Evolutionary conservation across 257 asterid species (phyloP).

Genomic region (Solanum clarkiae): DNA sequence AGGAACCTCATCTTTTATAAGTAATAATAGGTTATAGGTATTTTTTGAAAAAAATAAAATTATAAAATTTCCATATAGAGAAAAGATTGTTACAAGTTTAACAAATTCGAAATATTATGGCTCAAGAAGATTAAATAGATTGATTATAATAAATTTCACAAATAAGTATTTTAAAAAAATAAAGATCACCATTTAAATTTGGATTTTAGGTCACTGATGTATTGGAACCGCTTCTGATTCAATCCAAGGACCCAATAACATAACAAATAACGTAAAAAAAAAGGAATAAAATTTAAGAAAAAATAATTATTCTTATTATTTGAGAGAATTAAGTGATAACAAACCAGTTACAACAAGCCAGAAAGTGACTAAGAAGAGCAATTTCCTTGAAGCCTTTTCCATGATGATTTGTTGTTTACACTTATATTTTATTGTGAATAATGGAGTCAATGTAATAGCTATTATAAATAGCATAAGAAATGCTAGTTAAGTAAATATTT

Average conservation of each 20-base stretch:
- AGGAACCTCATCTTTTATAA: too few relatives aligned
- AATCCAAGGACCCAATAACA: neutral
- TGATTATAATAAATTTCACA: too few relatives aligned
- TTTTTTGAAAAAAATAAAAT: too few relatives aligned
- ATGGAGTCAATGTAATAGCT: neutral
- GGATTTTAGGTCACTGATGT: too few relatives aligned
- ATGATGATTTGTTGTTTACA: neutral
- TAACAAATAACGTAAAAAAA: neutral
- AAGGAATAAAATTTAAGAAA: neutral
- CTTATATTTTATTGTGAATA: neutral
- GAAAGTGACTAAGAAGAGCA: neutral
- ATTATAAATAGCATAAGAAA: neutral
- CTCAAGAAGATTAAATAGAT: too few relatives aligned
- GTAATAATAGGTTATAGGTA: too few relatives aligned
- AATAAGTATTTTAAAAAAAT: too few relatives aligned
- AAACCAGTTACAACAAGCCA: neutral
- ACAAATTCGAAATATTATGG: too few relatives aligned
- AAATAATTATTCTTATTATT: neutral
- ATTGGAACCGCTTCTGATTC: too few relatives aligned
- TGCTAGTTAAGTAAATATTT: neutral
- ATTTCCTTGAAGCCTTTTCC: neutral
- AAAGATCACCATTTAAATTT: too few relatives aligned
- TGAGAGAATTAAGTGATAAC: neutral
- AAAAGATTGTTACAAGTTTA: too few relatives aligned
- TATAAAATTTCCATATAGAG: too few relatives aligned